Evolutionary conservation across 2,329 filamentous ascomycete species (phyloP), one percentile per base, ranked within the genome.

Genomic region (Epichloe festucae): DNA sequence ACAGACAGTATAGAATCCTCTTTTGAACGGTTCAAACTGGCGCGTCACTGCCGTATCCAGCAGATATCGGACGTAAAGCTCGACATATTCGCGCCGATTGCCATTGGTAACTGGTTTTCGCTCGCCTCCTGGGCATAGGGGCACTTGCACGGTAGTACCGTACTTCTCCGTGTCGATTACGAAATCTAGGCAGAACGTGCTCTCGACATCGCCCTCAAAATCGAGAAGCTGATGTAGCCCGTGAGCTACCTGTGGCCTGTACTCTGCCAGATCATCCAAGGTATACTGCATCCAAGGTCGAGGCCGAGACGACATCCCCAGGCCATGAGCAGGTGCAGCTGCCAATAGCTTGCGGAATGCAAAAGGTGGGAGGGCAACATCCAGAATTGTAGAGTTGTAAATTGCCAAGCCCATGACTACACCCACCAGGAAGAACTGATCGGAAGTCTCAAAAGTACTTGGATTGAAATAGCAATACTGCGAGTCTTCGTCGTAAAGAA

Each of bases 401-500:
- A 96, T 95, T 14, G 90, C 90, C 53, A 96, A 73, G 0, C 90
- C 90, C 51, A 96, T 76, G 7, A 95, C 76, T 12, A 93, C 87
- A 1, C 90, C 90, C 31, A 96, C 86, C 21, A 95, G 75, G 63
- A 93, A 95, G 67, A 87, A 96, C 58, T 95, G 89, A 62, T 95
- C 89, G 0, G 88, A 90, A 0, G 87, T 90, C 65, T 95, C 90
- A 59, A 95, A 89, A 15, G 87, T 88, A 63, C 84, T 81, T 0
- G 89, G 86, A 63, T 95, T 95, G 71, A 96, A 96, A 67, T 95
- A 96, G 68, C 90, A 95, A 63, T 86, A 89, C 46, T 81, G 79
- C 3, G 89, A 95, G 60, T 95, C 89, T 49, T 95, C 88, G 56
- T 95, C 90, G 65, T 95, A 95, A 7, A 86, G 73, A 64, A 96